Base-by-base conservation (phyloP, 306 rosid species). In the Acacia confusa region DNA sequence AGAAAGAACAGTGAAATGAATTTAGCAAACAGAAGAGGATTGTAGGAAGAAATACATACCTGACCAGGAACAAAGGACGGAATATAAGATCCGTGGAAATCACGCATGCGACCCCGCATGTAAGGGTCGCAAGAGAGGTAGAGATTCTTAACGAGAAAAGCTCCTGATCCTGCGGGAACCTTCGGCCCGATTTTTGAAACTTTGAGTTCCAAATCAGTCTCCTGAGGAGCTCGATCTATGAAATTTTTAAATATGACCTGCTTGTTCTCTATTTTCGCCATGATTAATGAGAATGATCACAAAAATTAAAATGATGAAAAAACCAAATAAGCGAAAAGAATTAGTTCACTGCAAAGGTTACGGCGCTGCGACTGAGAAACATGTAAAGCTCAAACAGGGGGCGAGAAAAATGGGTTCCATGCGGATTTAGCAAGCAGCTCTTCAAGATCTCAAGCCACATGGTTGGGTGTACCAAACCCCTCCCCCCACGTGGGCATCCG, bases 91-190 rank as follows among this genome's bases (percentile, higher is more conserved):
- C 81, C 88, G 5, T 71, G 86, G 82, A 84, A 87, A 84, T 87
- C 78, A 72, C 88, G 88, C 90, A 87, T 87, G 47, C 90, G 90
- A 41, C 90, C 86, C 4, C 88, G 82, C 90, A 87, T 87, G 57
- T 81, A 87, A 0, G 90, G 90, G 40, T 87, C 90, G 58, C 90
- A 87, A 57, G 90, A 87, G 72, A 87, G 90, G 27, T 75, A 87
- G 2, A 87, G 82, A 38, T 87, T 87, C 72, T 84, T 87, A 3
- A 87, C 84, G 27, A 87, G 73, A 76, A 87, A 32, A 9, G 82
- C 58, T 36, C 63, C 48, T 1, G 87, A 70, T 0, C 78, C 87
- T 50, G 53, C 16, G 4, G 78, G 81, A 48, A 52, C 30, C 0
- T 22, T 78, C 52, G 73, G 74, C 4, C 58, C 64, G 20, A 67